A percentile compares a stretch with the other conserved stretches of the same genome.
Conservation (phyloP, 352 stramenopile species). For the Phytophthora multivora region DNA sequence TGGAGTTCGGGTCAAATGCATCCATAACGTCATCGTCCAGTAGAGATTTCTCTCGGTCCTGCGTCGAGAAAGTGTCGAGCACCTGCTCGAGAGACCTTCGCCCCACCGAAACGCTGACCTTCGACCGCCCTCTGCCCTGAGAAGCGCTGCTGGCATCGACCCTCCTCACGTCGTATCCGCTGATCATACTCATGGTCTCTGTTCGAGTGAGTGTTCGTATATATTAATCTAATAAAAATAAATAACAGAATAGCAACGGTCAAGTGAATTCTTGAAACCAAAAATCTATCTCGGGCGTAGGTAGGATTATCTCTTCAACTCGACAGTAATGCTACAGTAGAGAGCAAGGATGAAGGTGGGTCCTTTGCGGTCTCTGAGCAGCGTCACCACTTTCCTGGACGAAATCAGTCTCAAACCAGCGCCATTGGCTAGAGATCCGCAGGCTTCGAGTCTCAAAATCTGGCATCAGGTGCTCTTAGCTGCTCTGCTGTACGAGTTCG, state of each 20-base stretch:
- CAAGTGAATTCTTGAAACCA: too few species aligned
- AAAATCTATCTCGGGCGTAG: too few species aligned
- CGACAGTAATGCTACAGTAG: too few species aligned
- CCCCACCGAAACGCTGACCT: conserved; percentile 16
- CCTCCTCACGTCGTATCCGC: conserved; percentile 20
- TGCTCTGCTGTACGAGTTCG: conserved; percentile 36
- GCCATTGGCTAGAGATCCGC: neutral
- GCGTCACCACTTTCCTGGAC: neutral
- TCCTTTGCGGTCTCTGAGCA: neutral
- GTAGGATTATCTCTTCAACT: neutral
- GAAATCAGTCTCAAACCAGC: neutral
- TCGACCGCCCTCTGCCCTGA: conserved; percentile 14
- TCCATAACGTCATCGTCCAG: conserved; percentile 38
- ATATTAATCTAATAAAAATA: too few species aligned
- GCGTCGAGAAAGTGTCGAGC: conserved; percentile 17
- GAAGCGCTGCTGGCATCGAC: conserved; percentile 11
- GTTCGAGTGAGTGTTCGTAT: too few species aligned
- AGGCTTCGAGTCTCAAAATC: neutral
- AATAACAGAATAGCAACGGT: too few species aligned
- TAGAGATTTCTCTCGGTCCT: conserved; percentile 16
- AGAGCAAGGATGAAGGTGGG: neutral
- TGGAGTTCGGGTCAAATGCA: conserved; percentile 57
- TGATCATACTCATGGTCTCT: conserved; percentile 32
- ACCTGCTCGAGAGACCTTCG: conserved; percentile 20
- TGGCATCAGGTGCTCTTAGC: neutral